A percentile compares a stretch with the other conserved stretches of the same genome.
Conservation (phyloP, 2,329 filamentous ascomycete genomes). For the Xylariaceae sp. region DNA sequence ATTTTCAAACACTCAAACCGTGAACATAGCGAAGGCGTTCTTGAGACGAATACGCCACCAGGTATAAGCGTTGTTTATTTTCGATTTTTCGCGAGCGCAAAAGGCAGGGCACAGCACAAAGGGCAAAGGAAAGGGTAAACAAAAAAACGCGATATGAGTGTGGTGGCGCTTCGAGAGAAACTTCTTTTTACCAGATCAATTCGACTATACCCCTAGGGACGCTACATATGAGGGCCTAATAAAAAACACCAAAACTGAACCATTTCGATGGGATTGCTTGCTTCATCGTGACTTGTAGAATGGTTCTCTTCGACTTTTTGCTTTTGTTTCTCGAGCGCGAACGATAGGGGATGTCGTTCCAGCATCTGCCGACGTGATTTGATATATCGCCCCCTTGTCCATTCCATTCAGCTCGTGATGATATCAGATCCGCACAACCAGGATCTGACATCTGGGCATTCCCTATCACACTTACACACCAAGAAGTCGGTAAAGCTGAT, state of each 20-base stretch:
- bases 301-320: not conserved
- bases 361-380: not conserved
- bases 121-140: not conserved
- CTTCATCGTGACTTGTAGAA: not conserved
- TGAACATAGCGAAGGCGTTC: conserved; percentile 15
- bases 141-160: not conserved
- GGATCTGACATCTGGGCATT: not conserved
- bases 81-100: not conserved
- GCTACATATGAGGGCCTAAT: not conserved
- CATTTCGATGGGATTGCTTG: not conserved
- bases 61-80: too few species aligned
- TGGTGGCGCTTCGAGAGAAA: conserved; percentile 1
- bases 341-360: not conserved
- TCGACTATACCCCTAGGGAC: conserved; percentile 2
- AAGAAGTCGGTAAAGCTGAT: too few species aligned
- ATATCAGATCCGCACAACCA: not conserved
- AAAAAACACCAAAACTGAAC: not conserved
- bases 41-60: conserved; percentile 4
- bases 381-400: not conserved
- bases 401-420: not conserved
- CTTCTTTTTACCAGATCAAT: not conserved
- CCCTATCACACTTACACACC: not conserved
- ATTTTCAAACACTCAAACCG: conserved; percentile 4
- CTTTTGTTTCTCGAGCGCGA: not conserved
- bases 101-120: not conserved